Percentiles rank a stretch among this genome's conserved stretches.
These are phyloP conservation scores for Malassezia japonica DNA, from an alignment of 1,284 basidiomycete genomes.

Conservation along the genomic window DNA sequence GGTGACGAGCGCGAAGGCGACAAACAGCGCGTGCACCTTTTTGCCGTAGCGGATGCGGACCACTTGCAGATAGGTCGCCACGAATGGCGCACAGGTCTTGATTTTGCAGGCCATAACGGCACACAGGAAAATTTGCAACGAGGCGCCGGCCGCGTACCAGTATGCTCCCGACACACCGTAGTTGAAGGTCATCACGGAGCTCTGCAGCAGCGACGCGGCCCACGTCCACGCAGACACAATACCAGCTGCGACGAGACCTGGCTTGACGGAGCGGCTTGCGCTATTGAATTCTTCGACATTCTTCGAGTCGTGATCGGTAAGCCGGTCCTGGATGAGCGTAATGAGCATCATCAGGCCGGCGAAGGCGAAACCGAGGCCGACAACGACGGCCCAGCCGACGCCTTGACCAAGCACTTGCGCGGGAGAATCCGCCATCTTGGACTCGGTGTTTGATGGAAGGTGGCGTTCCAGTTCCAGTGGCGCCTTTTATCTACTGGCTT, in stretches of 20 bases:
- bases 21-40: constrained; percentile 63
- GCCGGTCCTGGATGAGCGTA: constrained; percentile 34
- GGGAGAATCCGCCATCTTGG: constrained; percentile 2
- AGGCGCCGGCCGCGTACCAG: constrained; percentile 45
- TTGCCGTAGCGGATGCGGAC: constrained; percentile 64
- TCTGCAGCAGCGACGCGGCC: constrained; percentile 56
- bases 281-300: constrained; percentile 42
- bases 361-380: constrained; percentile 32
- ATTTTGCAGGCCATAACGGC: constrained; percentile 52
- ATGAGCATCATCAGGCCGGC: constrained; percentile 36
- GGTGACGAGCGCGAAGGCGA: constrained; percentile 67
- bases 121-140: constrained; percentile 64
- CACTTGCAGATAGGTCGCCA: constrained; percentile 60
- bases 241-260: constrained; percentile 77
- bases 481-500: too few relatives aligned
- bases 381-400: constrained; percentile 44
- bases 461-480: too few relatives aligned
- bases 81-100: constrained; percentile 57
- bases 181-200: constrained; percentile 53
- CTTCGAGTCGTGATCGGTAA: constrained; percentile 25
- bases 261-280: constrained; percentile 54
- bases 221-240: constrained; percentile 58
- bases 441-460: too few relatives aligned
- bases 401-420: constrained; percentile 30
- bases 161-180: constrained; percentile 21